These are phyloP conservation scores for Plasmodium yoelii DNA, from an alignment of 169 alveolate genomes.

Conservation along the genomic window DNA sequence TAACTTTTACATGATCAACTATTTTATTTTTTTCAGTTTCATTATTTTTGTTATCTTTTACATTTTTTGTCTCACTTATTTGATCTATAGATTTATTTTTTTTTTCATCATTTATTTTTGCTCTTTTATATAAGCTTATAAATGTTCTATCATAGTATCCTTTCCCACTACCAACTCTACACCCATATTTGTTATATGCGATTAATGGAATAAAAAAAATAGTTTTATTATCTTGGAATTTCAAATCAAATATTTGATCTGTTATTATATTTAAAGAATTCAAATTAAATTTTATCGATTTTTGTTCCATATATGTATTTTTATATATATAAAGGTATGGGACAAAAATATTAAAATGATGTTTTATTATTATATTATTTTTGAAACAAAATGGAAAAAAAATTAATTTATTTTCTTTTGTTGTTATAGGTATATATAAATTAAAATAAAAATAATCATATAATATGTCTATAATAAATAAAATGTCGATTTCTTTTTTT, in stretches of 20 bases:
- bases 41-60: neutral
- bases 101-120: neutral
- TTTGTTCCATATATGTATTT: neutral
- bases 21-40: neutral
- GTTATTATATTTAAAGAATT: slow-evolving; percentile 18
- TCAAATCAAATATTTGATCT: slow-evolving; percentile 22
- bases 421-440: slow-evolving; percentile 47
- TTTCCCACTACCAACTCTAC: slow-evolving; percentile 67
- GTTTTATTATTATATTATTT: slow-evolving; percentile 36
- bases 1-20: slow-evolving; percentile 19
- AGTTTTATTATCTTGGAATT: slow-evolving; percentile 20
- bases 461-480: slow-evolving; percentile 41
- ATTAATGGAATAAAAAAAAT: slow-evolving; percentile 53
- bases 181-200: slow-evolving; percentile 57
- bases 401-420: slow-evolving; percentile 22
- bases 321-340: slow-evolving; percentile 34
- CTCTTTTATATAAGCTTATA: neutral
- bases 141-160: slow-evolving; percentile 66
- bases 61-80: neutral
- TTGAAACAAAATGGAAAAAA: slow-evolving; percentile 53
- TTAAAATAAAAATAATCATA: slow-evolving; percentile 48
- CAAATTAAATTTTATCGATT: neutral
- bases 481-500: slow-evolving; percentile 47
- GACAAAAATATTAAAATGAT: slow-evolving; percentile 45
- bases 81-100: neutral